Evolutionary conservation across 345 rosid species (phyloP), one percentile per base, ranked within the genome.

Genomic region (Raphanus sativus): DNA sequence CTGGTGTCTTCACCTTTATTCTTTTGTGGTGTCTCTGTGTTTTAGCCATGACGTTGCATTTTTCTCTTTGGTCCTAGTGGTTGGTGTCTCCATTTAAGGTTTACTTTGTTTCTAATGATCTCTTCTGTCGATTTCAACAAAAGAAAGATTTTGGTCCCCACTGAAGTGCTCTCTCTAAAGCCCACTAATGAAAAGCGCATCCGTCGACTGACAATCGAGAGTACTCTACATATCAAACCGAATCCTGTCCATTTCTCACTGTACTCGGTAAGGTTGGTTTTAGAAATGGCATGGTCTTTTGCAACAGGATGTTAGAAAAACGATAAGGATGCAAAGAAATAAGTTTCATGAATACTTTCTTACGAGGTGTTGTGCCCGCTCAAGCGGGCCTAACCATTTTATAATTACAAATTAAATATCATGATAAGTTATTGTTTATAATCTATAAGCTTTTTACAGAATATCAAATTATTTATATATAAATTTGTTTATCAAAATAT

Each of bases 1-100:
- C 73, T 73, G 82, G 78, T 73, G 65, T 28, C 72, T 60, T 65
- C 0, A 11, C 67, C 77, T 73, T 73, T 67, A 36, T 67, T 60
- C 33, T 60, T 72, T 34, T 78, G 77, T 71, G 81, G 77, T 50
- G 16, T 67, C 26, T 36, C 63, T 74, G 36, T 36, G 66, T 78
- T 60, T 67, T 21, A 36, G 42, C 42, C 4, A 8, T 71, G 81
- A 78, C 77, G 81, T 72, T 34, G 15, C 81, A 50, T 17, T 42
- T 64, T 65, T 38, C 65, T 65, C 62, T 71, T 28, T 71, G 30
- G 77, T 72, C 32, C 33, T 21, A 30, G 0, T 25, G 69, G 73
- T 72, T 21, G 8, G 71, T 45, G 42, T 42, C 52, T 32, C 40
- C 34, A 71, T 60, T 72, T 72, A 73, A 78, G 69, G 77, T 59